These are phyloP conservation scores for Lasiodiplodia gonubiensis DNA, from an alignment of 2,329 filamentous ascomycete species.

Conservation along the genomic window DNA sequence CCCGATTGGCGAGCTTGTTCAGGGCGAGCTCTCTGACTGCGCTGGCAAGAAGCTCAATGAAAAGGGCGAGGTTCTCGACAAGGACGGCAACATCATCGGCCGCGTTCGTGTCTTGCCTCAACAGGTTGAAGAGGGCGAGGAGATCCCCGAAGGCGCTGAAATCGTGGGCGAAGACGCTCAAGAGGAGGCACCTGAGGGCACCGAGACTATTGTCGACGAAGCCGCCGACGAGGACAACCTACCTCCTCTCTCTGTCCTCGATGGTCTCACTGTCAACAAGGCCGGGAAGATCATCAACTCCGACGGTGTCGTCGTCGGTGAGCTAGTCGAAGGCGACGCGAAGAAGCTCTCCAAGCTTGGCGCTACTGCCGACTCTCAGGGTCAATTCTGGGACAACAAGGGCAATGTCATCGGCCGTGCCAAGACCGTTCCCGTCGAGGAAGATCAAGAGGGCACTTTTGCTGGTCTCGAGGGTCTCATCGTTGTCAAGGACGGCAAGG, in stretches of 20 bases:
- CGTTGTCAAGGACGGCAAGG: conserved; percentile 57
- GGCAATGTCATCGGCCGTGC: conserved; percentile 59
- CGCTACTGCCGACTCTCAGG: conserved; percentile 52
- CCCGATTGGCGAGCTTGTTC: conserved; percentile 58
- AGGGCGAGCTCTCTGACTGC: conserved; percentile 66
- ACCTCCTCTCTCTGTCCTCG: conserved; percentile 56
- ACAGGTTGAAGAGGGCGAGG: conserved; percentile 34
- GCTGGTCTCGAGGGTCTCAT: conserved; percentile 58
- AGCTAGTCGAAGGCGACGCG: conserved; percentile 57
- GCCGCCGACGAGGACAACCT: conserved; percentile 42
- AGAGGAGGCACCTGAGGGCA: conserved; percentile 42
- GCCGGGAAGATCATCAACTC: conserved; percentile 56
- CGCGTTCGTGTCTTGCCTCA: conserved; percentile 62
- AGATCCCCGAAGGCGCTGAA: conserved; percentile 39
- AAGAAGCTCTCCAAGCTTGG: conserved; percentile 60
- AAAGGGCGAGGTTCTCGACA: conserved; percentile 69
- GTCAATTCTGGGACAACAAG: conserved; percentile 61
- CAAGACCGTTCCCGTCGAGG: conserved; percentile 54
- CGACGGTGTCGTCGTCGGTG: conserved; percentile 55
- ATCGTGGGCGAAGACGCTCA: conserved; percentile 33
- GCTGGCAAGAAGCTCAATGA: conserved; percentile 70
- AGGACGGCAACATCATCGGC: conserved; percentile 67
- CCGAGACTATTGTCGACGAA: conserved; percentile 40
- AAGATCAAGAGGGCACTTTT: conserved; percentile 55
- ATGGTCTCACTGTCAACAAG: conserved; percentile 58